Evolutionary conservation across 805 yeast species (phyloP).

Genomic region (Cyberlindnera samutprakarnensis): DNA sequence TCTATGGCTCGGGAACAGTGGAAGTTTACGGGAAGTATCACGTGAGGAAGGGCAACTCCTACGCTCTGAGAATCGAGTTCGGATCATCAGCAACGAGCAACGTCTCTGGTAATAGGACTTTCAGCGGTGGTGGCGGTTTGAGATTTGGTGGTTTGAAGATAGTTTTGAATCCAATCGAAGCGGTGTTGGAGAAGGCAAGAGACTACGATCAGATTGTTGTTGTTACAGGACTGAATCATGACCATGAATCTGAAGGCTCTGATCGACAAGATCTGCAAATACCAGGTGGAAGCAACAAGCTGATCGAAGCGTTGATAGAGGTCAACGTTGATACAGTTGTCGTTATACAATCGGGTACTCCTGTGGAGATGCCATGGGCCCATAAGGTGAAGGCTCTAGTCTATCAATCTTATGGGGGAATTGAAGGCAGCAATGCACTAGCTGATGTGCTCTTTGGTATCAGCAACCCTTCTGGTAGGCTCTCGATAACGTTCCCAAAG

Average conservation of each 20-base stretch:
- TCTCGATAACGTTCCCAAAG: constrained; percentile 48
- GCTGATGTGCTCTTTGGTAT: constrained; percentile 51
- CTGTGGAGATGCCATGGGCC: constrained; percentile 52
- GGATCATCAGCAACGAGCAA: constrained; percentile 37
- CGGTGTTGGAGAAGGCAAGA: constrained; percentile 33
- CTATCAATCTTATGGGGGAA: constrained; percentile 54
- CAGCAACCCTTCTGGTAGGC: constrained; percentile 52
- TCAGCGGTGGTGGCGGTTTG: constrained; percentile 29
- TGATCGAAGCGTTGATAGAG: constrained; percentile 35
- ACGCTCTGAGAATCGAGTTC: constrained; percentile 38
- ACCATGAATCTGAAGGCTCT: constrained; percentile 55
- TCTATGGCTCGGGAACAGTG: constrained; percentile 45
- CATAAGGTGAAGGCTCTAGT: constrained; percentile 34
- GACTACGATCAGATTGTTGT: constrained; percentile 44
- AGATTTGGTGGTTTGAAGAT: constrained; percentile 23
- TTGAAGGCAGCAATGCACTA: constrained; percentile 49
- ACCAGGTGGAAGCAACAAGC: constrained; percentile 40
- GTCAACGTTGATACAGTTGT: constrained; percentile 45
- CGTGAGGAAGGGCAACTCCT: constrained; percentile 35
- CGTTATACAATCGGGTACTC: constrained; percentile 55
- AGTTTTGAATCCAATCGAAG: constrained; percentile 17
- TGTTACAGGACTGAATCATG: constrained; percentile 42
- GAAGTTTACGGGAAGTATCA: constrained; percentile 33
- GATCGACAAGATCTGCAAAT: constrained; percentile 45
- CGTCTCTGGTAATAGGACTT: constrained; percentile 10